Evolutionary conservation across 1,139 yeast genomes (phyloP), one percentile per base, ranked within the genome.

Genomic region (Zhuliangozyma parablackwelliae): DNA sequence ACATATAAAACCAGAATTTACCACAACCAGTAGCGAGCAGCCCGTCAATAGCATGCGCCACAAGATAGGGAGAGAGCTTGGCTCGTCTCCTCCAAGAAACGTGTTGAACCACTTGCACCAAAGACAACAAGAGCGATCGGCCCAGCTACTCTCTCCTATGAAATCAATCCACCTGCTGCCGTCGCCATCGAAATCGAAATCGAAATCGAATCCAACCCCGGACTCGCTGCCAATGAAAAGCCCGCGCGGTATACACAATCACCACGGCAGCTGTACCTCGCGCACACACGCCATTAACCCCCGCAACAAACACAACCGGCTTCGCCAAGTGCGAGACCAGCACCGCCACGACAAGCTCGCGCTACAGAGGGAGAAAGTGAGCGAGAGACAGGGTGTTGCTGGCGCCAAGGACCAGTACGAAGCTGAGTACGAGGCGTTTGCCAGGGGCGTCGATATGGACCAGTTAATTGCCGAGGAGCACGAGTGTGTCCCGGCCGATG

Each of bases 381-480:
- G 46, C 32, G 60, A 59, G 23, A 26, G 41, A 9, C 71, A 66
- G 42, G 48, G 47, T 3, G 36, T 35, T 8, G 35, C 43, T 4
- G 61, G 59, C 35, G 39, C 38, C 26, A 35, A 43, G n/a, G 38
- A 40, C n/a, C 28, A 48, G n/a, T 49, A 50, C 27, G 47, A 49
- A 25, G 37, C 46, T 16, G 54, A 57, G 35, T 52, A 51, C 24
- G 24, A 23, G 9, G 24, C 7, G 24, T 23, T 23, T 23, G 24
- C 24, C 7, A 7, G 10, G 3, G 53, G 49, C 10, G 44, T 55
- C 12, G 65, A 65, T 37, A 41, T 59, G 33, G 63, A 63, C 33
- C 51, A 45, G 32, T 47, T 65, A 28, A 46, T 65, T 2, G 61
- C 58, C 20, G 69, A 65, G 34, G 67, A 63, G 37, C 42, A 53